These are phyloP conservation scores for Nicotiana noctiflora DNA, from an alignment of 257 asterid species.

Conservation along the genomic window DNA sequence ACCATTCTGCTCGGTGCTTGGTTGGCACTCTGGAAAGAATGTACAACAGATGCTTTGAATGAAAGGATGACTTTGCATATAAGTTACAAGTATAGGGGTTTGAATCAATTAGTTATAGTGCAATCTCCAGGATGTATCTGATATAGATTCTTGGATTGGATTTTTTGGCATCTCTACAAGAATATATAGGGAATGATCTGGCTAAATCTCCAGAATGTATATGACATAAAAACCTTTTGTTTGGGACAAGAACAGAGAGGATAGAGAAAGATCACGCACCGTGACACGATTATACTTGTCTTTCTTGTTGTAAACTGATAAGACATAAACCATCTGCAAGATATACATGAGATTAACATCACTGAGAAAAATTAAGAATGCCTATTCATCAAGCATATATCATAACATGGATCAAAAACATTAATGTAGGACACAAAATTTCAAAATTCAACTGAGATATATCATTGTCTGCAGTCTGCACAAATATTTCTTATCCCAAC, in stretches of 20 bases:
- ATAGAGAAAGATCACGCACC: slow-evolving; percentile 37
- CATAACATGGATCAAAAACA: neutral
- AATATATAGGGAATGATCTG: neutral
- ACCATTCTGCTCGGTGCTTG: neutral
- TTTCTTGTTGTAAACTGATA: slow-evolving; percentile 84
- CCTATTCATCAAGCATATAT: neutral
- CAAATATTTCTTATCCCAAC: neutral
- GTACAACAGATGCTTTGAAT: neutral
- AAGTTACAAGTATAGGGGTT: neutral
- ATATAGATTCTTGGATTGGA: neutral
- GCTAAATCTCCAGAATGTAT: neutral
- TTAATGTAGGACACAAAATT: neutral
- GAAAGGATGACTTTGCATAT: neutral
- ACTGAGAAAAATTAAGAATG: neutral
- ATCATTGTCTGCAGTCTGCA: neutral
- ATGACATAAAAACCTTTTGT: neutral
- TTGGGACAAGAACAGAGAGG: neutral
- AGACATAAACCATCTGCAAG: slow-evolving; percentile 84
- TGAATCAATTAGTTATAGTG: neutral
- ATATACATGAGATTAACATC: neutral
- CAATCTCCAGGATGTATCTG: neutral
- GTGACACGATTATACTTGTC: slow-evolving; percentile 59
- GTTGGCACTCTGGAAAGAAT: neutral
- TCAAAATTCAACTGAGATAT: neutral
- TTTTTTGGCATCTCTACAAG: neutral